These are phyloP conservation scores for Colletotrichum falcatum DNA, from an alignment of 2,329 filamentous ascomycete species.

Conservation along the genomic window DNA sequence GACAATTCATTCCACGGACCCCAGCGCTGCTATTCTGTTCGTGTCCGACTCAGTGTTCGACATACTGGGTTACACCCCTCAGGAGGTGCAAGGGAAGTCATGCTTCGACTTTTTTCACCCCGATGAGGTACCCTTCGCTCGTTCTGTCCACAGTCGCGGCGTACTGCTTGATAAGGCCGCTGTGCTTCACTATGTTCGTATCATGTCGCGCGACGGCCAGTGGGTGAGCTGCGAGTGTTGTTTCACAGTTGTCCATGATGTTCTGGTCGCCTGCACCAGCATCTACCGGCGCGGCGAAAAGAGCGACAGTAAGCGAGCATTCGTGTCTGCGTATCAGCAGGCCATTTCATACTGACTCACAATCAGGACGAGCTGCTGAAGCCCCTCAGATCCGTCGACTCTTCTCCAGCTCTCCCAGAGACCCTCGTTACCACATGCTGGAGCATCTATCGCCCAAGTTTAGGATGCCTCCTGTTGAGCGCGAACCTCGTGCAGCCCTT, in stretches of 20 bases:
- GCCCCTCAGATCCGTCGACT: constrained; percentile 82
- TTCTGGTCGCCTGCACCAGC: constrained; percentile 86
- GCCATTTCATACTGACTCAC: background rate
- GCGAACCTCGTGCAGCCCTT: constrained; percentile 85
- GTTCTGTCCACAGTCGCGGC: constrained; percentile 77
- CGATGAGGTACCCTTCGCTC: constrained; percentile 81
- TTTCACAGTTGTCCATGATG: constrained; percentile 90
- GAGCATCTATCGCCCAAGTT: constrained; percentile 88
- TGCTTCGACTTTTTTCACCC: constrained; percentile 90
- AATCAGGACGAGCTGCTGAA: constrained; percentile 75
- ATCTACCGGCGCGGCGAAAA: constrained; percentile 77
- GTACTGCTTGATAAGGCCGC: constrained; percentile 86
- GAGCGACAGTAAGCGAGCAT: constrained; percentile 74
- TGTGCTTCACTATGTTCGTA: constrained; percentile 82
- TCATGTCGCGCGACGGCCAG: constrained; percentile 74
- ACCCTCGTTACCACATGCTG: constrained; percentile 91
- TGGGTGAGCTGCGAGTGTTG: constrained; percentile 90
- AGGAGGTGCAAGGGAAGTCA: constrained; percentile 80
- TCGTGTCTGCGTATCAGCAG: background rate
- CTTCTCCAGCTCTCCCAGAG: constrained; percentile 83
- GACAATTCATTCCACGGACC: constrained; percentile 81
- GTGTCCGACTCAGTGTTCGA: constrained; percentile 86
- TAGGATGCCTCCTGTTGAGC: constrained; percentile 69
- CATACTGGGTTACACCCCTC: constrained; percentile 82
- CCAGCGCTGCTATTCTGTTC: constrained; percentile 85